Percentiles rank a stretch among this genome's conserved stretches.
phyloP scores from a whole-genome alignment of 257 asterid species.

The Asclepias syriaca region DNA sequence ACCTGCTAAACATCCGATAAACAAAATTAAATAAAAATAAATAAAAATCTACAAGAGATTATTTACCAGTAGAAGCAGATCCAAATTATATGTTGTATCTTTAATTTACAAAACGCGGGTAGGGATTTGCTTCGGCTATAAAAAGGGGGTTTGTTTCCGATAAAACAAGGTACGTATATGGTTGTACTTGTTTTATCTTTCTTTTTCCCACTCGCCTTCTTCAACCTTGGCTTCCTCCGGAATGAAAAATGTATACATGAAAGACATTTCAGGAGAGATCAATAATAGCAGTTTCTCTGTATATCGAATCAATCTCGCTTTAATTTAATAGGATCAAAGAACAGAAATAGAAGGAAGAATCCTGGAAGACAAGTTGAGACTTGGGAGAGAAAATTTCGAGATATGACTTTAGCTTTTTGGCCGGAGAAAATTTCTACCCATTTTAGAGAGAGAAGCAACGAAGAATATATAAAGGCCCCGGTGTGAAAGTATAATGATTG shows the following conservation, averaged over 20 bases:
- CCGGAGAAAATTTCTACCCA: constrained; percentile 1
- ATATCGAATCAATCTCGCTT: not conserved
- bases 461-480: constrained; percentile 5
- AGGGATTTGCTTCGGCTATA: constrained; percentile 1
- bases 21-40: no score
- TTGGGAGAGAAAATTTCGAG: not conserved
- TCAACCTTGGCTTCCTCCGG: constrained; percentile 45
- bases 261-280: constrained; percentile 20
- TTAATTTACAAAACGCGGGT: no score
- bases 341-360: not conserved
- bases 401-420: not conserved
- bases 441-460: not conserved
- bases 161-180: not conserved
- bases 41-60: not conserved
- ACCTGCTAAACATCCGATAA: not conserved
- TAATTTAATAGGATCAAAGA: not conserved
- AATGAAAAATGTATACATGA: constrained; percentile 35
- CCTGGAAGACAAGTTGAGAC: not conserved
- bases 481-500: constrained; percentile 22
- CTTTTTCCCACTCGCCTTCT: constrained; percentile 72
- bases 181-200: constrained; percentile 27
- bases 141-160: not conserved
- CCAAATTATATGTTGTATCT: not conserved
- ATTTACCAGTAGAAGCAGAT: constrained; percentile 44
- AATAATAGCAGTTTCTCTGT: not conserved